phyloP scores from a whole-genome alignment of 257 asterid genomes.

The Nicotiana benthamiana region DNA sequence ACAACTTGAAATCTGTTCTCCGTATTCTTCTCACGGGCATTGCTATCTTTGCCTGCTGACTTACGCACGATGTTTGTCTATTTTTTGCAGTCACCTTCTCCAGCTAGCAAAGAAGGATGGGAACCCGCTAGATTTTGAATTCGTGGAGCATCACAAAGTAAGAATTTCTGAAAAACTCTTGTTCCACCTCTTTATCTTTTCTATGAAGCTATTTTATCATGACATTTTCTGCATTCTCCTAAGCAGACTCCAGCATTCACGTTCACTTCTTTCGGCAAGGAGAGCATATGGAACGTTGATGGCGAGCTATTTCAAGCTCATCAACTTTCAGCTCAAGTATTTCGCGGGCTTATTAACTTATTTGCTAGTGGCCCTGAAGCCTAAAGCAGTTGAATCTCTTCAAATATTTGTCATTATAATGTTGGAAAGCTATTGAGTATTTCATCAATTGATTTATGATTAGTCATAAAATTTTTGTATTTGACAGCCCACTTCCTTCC shows the following conservation, averaged over 20 bases:
- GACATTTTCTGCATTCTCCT: slow-evolving; percentile 7
- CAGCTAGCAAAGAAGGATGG: slow-evolving; percentile 84
- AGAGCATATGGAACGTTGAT: slow-evolving; percentile 89
- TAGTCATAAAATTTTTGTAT: neutral
- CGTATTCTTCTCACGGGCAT: neutral
- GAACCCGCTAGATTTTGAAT: slow-evolving; percentile 66
- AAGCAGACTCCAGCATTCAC: slow-evolving; percentile 77
- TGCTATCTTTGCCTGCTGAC: neutral
- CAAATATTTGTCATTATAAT: neutral
- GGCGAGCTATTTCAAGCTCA: slow-evolving; percentile 86
- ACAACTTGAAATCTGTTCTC: neutral
- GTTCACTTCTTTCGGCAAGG: slow-evolving; percentile 76
- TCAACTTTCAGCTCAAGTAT: slow-evolving; percentile 86
- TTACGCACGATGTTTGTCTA: neutral
- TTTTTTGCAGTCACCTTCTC: slow-evolving; percentile 73
- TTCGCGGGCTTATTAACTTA: slow-evolving; percentile 78
- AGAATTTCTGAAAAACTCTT: neutral
- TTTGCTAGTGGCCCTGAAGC: slow-evolving; percentile 84
- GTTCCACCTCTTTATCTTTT: neutral
- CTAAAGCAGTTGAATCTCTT: slow-evolving; percentile 4
- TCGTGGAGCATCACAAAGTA: slow-evolving; percentile 94
- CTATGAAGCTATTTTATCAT: neutral
- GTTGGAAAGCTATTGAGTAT: neutral
- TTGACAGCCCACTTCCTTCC: neutral
- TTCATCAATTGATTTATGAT: neutral